Evolutionary conservation across 2,329 filamentous ascomycete species (phyloP).

Genomic region (Penicillium sp.): DNA sequence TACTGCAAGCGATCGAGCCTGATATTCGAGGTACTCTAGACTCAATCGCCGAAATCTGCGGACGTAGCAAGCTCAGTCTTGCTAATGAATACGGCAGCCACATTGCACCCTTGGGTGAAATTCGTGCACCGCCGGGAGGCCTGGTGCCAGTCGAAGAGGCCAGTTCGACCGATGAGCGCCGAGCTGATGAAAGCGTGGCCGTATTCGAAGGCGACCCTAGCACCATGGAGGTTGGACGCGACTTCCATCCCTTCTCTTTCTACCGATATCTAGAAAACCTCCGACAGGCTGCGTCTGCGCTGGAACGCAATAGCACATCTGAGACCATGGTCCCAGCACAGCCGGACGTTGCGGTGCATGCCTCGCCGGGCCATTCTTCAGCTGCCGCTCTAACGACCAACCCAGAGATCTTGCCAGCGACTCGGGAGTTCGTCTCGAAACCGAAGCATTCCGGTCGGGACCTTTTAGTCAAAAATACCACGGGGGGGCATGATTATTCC

Average conservation of each 20-base stretch:
- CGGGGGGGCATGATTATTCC: constrained; percentile 12
- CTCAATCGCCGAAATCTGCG: constrained; percentile 62
- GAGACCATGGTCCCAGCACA: constrained; percentile 13
- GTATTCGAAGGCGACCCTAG: constrained; percentile 42
- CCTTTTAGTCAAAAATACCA: constrained; percentile 27
- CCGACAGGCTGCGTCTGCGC: constrained; percentile 23
- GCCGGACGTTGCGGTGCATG: constrained; percentile 13
- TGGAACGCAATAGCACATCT: constrained; percentile 13
- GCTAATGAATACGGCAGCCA: constrained; percentile 63
- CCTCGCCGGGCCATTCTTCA: not conserved
- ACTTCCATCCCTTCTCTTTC: constrained; percentile 35
- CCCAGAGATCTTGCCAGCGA: constrained; percentile 13
- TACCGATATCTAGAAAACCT: constrained; percentile 40
- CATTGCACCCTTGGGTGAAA: constrained; percentile 60
- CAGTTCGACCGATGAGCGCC: constrained; percentile 37
- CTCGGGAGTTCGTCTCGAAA: constrained; percentile 30
- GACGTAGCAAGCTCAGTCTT: constrained; percentile 58
- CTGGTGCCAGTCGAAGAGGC: constrained; percentile 46
- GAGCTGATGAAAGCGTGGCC: constrained; percentile 36
- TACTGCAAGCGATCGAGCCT: constrained; percentile 56
- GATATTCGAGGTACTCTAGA: constrained; percentile 59
- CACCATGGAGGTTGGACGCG: constrained; percentile 33
- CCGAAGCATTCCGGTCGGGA: constrained; percentile 29
- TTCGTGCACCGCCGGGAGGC: constrained; percentile 40
- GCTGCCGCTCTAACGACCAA: constrained; percentile 4